These are phyloP conservation scores for Coemansia sp. DNA, from an alignment of 192 early-diverging fungal species.

Conservation along the genomic window DNA sequence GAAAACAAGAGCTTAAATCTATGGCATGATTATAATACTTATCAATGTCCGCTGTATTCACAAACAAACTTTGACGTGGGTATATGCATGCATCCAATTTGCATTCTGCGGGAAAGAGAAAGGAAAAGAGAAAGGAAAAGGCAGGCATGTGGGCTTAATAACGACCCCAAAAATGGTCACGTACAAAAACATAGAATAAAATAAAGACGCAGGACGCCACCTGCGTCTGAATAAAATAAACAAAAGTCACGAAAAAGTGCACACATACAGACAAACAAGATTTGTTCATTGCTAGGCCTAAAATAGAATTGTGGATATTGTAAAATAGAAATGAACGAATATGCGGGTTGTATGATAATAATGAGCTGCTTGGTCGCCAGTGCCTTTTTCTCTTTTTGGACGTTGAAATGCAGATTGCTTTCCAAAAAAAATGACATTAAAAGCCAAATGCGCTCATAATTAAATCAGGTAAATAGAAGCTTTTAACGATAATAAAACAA, in stretches of 20 bases:
- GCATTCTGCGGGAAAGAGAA: neutral
- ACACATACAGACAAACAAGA: neutral
- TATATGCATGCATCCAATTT: neutral
- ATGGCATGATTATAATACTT: neutral
- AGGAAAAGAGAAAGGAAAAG: neutral
- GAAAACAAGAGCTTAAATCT: neutral
- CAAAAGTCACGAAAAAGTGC: neutral
- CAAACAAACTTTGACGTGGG: neutral
- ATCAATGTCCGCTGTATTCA: neutral
- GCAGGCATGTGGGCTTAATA: slow-evolving; percentile 2
- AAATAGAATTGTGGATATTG: slow-evolving; percentile 2
- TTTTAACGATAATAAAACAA: neutral
- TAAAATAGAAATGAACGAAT: neutral
- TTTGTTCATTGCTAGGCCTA: neutral
- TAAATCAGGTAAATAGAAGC: neutral
- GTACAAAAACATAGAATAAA: neutral
- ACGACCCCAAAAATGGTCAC: neutral
- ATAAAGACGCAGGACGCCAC: slow-evolving; percentile 7
- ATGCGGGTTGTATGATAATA: neutral
- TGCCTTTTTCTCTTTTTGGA: neutral
- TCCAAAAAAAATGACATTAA: neutral
- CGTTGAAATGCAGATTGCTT: neutral
- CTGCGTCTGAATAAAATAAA: slow-evolving; percentile 1
- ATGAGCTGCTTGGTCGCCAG: neutral
- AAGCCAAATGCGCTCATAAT: neutral